Conservation (phyloP, 2,329 filamentous ascomycete species). For the Apiospora hydei region DNA sequence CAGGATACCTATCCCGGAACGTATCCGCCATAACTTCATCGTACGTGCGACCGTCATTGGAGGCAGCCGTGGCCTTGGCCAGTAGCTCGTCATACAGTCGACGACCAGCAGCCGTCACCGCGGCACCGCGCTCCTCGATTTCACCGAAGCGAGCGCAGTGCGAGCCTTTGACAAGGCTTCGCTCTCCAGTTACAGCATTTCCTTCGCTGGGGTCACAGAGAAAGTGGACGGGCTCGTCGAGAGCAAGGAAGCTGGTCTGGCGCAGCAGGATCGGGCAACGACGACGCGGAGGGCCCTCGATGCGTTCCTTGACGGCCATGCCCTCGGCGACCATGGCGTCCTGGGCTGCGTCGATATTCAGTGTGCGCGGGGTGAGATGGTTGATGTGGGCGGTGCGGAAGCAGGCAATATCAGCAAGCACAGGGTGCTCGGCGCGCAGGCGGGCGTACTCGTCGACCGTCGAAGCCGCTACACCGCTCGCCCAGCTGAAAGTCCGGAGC, state of each 20-base stretch:
- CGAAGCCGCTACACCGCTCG: slow-evolving; percentile 46
- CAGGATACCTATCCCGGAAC: slow-evolving; percentile 45
- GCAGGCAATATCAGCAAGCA: slow-evolving; percentile 49
- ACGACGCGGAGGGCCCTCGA: slow-evolving; percentile 58
- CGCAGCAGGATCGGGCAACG: slow-evolving; percentile 55
- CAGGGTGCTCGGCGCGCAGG: slow-evolving; percentile 52
- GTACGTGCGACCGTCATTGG: slow-evolving; percentile 33
- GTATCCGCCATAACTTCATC: slow-evolving; percentile 39
- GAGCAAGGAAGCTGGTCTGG: slow-evolving; percentile 61
- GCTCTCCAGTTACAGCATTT: background rate
- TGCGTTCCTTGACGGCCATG: slow-evolving; percentile 54
- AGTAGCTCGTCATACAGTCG: slow-evolving; percentile 55
- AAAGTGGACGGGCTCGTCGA: slow-evolving; percentile 57
- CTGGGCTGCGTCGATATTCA: slow-evolving; percentile 56
- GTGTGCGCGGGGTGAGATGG: slow-evolving; percentile 58
- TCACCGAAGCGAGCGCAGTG: slow-evolving; percentile 61
- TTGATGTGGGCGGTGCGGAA: slow-evolving; percentile 56
- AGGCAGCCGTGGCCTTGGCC: slow-evolving; percentile 36
- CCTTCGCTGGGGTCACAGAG: background rate
- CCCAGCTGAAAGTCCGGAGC: slow-evolving; percentile 57
- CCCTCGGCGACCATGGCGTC: slow-evolving; percentile 48
- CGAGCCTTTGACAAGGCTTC: slow-evolving; percentile 40
- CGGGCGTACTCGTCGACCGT: slow-evolving; percentile 49
- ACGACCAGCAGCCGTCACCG: slow-evolving; percentile 54
- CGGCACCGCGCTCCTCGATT: slow-evolving; percentile 60